These are phyloP conservation scores for Bothriochloa decipiens DNA, from an alignment of 176 grass and related monocot species.

Conservation along the genomic window DNA sequence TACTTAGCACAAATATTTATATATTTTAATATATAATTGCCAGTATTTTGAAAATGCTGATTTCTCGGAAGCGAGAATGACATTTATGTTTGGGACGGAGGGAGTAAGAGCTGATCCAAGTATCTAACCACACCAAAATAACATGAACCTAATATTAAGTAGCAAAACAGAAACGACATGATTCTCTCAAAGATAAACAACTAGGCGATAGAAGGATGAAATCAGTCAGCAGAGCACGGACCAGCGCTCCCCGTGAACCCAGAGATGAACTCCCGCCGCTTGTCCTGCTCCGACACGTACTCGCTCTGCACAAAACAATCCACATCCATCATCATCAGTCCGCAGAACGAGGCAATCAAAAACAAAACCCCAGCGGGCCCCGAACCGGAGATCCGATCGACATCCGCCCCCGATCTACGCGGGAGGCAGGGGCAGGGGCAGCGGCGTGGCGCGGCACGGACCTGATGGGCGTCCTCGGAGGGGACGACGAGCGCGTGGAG, in stretches of 20 bases:
- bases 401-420: not conserved
- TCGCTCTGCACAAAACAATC: slow-evolving; percentile 69
- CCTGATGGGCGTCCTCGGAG: slow-evolving; percentile 97
- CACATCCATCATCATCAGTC: not conserved
- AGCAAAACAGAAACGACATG: not conserved
- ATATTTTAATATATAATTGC: too few species aligned
- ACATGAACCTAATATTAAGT: not conserved
- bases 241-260: slow-evolving; percentile 93
- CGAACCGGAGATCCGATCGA: slow-evolving; percentile 23
- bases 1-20: too few species aligned
- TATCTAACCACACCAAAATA: not conserved
- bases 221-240: not conserved
- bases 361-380: not conserved
- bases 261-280: slow-evolving; percentile 81
- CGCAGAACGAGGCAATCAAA: not conserved
- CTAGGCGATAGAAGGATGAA: not conserved
- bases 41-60: too few species aligned
- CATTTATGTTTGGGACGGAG: too few species aligned
- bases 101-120: not conserved
- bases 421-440: too few species aligned
- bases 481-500: slow-evolving; percentile 84
- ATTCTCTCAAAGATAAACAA: not conserved
- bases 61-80: too few species aligned
- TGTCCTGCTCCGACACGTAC: slow-evolving; percentile 94
- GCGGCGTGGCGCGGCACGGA: slow-evolving; percentile 13